Evolutionary conservation across 2,329 filamentous ascomycete species (phyloP).

Genomic region (Aspergillus ruber): DNA sequence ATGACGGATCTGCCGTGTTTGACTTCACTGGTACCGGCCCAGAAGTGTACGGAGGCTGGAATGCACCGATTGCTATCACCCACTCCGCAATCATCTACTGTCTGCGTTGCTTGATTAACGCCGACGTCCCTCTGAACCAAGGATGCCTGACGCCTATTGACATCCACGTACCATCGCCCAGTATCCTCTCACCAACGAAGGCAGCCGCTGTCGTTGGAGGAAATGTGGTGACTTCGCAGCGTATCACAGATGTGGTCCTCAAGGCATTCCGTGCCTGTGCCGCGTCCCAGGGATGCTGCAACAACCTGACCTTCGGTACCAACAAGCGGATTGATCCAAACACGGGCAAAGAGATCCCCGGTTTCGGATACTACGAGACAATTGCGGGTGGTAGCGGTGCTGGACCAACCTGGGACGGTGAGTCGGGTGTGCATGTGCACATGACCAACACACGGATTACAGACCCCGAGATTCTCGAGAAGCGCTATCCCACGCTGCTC

Average conservation of each 20-base stretch:
- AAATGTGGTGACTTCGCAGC: constrained; percentile 72
- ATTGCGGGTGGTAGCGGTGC: constrained; percentile 76
- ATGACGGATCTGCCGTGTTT: constrained; percentile 69
- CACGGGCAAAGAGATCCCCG: constrained; percentile 54
- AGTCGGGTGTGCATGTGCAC: constrained; percentile 71
- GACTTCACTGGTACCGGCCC: constrained; percentile 73
- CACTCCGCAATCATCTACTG: constrained; percentile 84
- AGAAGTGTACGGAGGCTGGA: constrained; percentile 73
- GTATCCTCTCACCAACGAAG: constrained; percentile 68
- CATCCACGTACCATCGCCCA: constrained; percentile 62
- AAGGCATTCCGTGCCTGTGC: constrained; percentile 74
- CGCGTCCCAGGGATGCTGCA: constrained; percentile 72
- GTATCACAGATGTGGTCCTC: constrained; percentile 76
- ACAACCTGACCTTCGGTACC: constrained; percentile 73
- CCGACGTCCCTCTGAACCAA: constrained; percentile 81
- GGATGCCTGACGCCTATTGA: constrained; percentile 72
- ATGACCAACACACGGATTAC: constrained; percentile 89
- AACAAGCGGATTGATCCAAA: constrained; percentile 62
- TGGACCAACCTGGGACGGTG: constrained; percentile 68
- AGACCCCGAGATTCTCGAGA: constrained; percentile 74
- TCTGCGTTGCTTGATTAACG: constrained; percentile 68
- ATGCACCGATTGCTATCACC: constrained; percentile 74
- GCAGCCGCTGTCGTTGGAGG: constrained; percentile 76
- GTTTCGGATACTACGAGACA: constrained; percentile 84
- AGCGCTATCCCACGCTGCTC: constrained; percentile 69